Evolutionary conservation across 2,329 filamentous ascomycete species (phyloP).

Genomic region (Alternaria solani): DNA sequence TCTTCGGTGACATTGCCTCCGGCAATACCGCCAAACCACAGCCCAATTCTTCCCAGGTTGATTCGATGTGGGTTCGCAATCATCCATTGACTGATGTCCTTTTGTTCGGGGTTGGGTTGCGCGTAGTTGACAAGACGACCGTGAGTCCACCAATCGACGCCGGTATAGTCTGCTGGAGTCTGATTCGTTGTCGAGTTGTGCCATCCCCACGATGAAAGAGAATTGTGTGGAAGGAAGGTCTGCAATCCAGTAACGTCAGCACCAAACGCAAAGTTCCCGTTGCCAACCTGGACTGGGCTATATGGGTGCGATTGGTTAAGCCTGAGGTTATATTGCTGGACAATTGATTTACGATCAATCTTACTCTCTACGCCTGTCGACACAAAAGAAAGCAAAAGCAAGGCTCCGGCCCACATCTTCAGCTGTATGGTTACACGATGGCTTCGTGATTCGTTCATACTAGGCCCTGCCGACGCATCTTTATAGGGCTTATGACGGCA

Average conservation of each 20-base stretch:
- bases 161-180: constrained; percentile 52
- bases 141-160: constrained; percentile 57
- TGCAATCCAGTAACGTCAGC: constrained; percentile 58
- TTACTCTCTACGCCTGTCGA: constrained; percentile 16
- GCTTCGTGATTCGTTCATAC: background rate
- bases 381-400: constrained; percentile 11
- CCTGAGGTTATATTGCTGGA: constrained; percentile 56
- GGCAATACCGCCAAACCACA: constrained; percentile 57
- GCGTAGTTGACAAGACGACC: constrained; percentile 55
- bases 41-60: constrained; percentile 60
- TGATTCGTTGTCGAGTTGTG: constrained; percentile 53
- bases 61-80: constrained; percentile 63
- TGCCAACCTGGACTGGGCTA: constrained; percentile 62
- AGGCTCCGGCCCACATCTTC: constrained; percentile 2
- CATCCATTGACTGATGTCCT: constrained; percentile 61
- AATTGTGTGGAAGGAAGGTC: constrained; percentile 55
- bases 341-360: constrained; percentile 42
- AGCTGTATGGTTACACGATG: constrained; percentile 17
- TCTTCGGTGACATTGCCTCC: constrained; percentile 53
- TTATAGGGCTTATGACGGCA: constrained; percentile 5
- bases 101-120: constrained; percentile 53
- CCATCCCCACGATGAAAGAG: constrained; percentile 57
- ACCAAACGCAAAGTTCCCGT: constrained; percentile 59
- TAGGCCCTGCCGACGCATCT: constrained; percentile 8
- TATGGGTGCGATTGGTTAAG: constrained; percentile 59